Evolutionary conservation across 768 basidiomycete species (phyloP).

Genomic region (Lactarius vividus): DNA sequence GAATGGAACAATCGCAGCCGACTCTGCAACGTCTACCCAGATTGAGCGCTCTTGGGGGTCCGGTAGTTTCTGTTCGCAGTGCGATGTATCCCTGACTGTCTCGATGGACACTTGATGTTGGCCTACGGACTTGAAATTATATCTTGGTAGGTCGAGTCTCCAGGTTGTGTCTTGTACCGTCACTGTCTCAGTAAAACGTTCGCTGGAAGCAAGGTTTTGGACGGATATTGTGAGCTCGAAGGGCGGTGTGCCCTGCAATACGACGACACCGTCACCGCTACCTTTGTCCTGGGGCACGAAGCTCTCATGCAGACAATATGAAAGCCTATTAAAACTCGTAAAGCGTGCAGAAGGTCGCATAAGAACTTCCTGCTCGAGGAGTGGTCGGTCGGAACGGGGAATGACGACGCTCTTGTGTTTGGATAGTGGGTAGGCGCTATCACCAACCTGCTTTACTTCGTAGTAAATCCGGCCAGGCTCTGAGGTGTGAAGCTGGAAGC

Average conservation of each 20-base stretch:
- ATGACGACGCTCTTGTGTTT: constrained; percentile 61
- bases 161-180: constrained; percentile 51
- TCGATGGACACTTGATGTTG: constrained; percentile 79
- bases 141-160: constrained; percentile 68
- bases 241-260: constrained; percentile 81
- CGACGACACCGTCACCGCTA: constrained; percentile 58
- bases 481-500: constrained; percentile 78
- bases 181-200: constrained; percentile 56
- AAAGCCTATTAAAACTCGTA: constrained; percentile 58
- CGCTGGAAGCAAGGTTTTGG: constrained; percentile 71
- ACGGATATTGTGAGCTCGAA: constrained; percentile 76
- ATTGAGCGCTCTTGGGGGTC: constrained; percentile 60
- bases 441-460: constrained; percentile 86
- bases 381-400: constrained; percentile 62
- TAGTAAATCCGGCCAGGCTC: constrained; percentile 82
- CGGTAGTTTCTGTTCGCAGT: constrained; percentile 71
- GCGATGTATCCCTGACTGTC: constrained; percentile 73
- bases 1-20: constrained; percentile 86
- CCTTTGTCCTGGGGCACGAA: constrained; percentile 53
- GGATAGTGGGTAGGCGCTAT: constrained; percentile 77
- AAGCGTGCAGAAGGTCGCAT: constrained; percentile 80
- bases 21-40: constrained; percentile 95
- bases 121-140: constrained; percentile 75
- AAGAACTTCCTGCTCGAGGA: constrained; percentile 85
- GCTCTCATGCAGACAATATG: constrained; percentile 72